Evolutionary conservation across 108 stramenopile genomes (phyloP), one percentile per base, ranked within the genome.

Genomic region (Cyclotella kingstonii): DNA sequence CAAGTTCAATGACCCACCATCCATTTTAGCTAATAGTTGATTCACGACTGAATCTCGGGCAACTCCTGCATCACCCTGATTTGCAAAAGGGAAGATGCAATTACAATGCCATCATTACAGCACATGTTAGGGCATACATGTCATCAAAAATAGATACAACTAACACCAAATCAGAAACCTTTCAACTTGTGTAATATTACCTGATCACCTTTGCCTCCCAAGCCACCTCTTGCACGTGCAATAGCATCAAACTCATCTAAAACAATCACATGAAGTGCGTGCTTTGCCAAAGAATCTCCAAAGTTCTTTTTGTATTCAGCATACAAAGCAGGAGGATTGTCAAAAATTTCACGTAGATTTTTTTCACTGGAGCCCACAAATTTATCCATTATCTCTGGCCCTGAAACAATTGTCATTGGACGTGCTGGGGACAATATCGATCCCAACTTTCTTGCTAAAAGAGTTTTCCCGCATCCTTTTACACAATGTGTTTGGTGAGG

Each of bases 171-270:
- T n/a, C n/a, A n/a, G n/a, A n/a, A n/a, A n/a, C n/a, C n/a, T n/a
- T n/a, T n/a, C n/a, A n/a, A n/a, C n/a, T n/a, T n/a, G n/a, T n/a
- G n/a, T n/a, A n/a, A n/a, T n/a, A n/a, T 40, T 15, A 40, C 39
- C 39, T 57, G 56, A 6, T 86, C 85, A 27, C 81, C 82, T 49
- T 78, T 78, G 27, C 85, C 85, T 49, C 73, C 84, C 22, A 59
- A 53, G 22, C 88, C 88, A 19, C 86, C 86, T 30, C 96, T 79
- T 22, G 74, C 68, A n/a, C 91, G 68, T 31, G 87, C 84, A 43
- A 96, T 89, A 17, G 97, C 94, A 84, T 97, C 97, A 36, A 96
- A 93, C 65, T 97, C 97, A 70, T 97, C 97, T 64, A 97, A 80
- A 9, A 96, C 70, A 55, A 92, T 80, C 29, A 92, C 84, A 60